Percentiles rank a stretch among this genome's conserved stretches.
Conservation (phyloP, 164 flowering plant species). For the Magnolia changhungtana region DNA sequence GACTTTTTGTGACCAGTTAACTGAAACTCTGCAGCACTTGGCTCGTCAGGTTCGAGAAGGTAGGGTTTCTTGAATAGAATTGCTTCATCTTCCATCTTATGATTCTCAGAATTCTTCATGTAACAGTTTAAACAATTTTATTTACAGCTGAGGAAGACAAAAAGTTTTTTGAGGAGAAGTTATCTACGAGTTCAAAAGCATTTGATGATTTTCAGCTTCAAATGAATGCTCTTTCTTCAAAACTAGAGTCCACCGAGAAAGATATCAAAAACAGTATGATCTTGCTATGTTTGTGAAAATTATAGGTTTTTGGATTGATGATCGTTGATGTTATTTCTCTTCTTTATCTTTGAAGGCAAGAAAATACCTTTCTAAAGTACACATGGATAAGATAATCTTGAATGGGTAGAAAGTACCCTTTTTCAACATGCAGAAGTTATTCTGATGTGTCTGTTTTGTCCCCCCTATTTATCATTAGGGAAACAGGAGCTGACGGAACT, state of each 20-base stretch:
- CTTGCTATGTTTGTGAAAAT: not conserved
- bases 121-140: constrained; percentile 10
- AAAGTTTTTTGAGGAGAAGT: constrained; percentile 56
- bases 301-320: not conserved
- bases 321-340: not conserved
- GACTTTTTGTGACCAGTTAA: constrained; percentile 79
- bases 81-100: not conserved
- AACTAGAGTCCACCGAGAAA: constrained; percentile 57
- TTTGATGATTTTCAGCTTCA: constrained; percentile 60
- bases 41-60: constrained; percentile 84
- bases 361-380: not conserved
- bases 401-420: not conserved
- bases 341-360: not conserved
- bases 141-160: constrained; percentile 84
- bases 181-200: constrained; percentile 45
- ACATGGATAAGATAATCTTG: not conserved
- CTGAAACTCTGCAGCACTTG: constrained; percentile 76
- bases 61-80: constrained; percentile 15
- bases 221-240: constrained; percentile 51
- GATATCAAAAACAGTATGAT: constrained; percentile 54
- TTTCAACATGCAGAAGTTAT: not conserved
- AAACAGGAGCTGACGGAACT: constrained; percentile 61
- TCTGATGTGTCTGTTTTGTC: not conserved
- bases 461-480: constrained; percentile 35
- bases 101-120: not conserved